Conservation (phyloP, 768 basidiomycete genomes). For the Ephemerocybe angulata region DNA sequence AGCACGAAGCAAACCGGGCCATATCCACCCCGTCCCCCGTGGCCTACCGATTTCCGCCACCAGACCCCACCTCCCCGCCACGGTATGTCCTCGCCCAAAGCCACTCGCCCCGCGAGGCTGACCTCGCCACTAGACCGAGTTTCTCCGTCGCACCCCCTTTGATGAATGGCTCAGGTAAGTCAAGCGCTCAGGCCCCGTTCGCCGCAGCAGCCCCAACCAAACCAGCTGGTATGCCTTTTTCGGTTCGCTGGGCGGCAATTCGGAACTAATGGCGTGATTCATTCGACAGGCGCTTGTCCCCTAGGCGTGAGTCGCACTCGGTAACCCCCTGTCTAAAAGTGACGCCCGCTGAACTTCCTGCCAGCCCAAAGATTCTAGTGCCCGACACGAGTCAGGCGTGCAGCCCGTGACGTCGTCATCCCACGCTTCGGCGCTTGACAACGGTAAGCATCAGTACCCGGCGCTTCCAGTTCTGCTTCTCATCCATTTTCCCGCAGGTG, state of each 20-base stretch:
- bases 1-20: not conserved
- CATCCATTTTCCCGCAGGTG: not conserved
- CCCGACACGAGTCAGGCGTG: not conserved
- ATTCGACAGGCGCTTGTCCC: conserved; percentile 1
- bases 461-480: not conserved
- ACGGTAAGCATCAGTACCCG: not conserved
- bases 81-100: too few species aligned
- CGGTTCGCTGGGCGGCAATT: too few species aligned
- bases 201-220: not conserved
- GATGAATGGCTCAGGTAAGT: not conserved
- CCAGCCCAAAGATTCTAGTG: not conserved
- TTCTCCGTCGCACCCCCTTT: not conserved
- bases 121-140: not conserved
- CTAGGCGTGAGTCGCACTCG: not conserved
- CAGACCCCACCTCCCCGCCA: not conserved
- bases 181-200: not conserved
- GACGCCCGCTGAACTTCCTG: not conserved
- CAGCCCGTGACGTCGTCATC: not conserved
- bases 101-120: not conserved
- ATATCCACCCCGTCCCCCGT: not conserved
- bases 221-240: not conserved
- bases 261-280: too few species aligned
- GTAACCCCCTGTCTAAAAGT: not conserved
- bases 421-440: conserved; percentile 3
- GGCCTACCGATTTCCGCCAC: not conserved